Percentiles rank a stretch among this genome's conserved stretches.
phyloP scores from a whole-genome alignment of 257 asterid genomes.

The Agastache rugosa region DNA sequence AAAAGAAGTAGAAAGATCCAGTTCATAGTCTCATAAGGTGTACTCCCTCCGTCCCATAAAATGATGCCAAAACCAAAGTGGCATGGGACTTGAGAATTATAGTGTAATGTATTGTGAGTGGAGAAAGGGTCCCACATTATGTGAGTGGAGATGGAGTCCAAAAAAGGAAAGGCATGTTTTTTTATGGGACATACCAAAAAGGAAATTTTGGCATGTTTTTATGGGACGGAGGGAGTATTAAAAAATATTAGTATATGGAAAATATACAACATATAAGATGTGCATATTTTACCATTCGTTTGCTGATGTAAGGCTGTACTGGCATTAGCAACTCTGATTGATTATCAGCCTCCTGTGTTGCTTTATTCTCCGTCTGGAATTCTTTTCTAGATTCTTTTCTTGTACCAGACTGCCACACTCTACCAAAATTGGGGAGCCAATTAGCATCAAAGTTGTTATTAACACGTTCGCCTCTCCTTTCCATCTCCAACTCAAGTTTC shows the following conservation, averaged over 20 bases:
- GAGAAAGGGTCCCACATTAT: no score
- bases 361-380: constrained; percentile 58
- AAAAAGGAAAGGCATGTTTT: no score
- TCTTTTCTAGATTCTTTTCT: constrained; percentile 86
- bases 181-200: no score
- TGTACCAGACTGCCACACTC: constrained; percentile 97
- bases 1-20: not conserved
- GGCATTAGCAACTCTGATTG: constrained; percentile 48
- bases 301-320: constrained; percentile 89
- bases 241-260: not conserved
- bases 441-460: constrained; percentile 53
- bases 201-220: no score
- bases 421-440: constrained; percentile 97
- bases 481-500: constrained; percentile 83
- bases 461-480: constrained; percentile 72
- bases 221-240: no score
- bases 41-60: no score
- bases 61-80: no score
- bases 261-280: not conserved
- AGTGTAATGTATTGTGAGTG: no score
- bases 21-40: not conserved
- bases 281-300: constrained; percentile 70
- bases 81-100: no score
- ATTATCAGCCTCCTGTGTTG: constrained; percentile 44
- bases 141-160: no score